Percentiles rank a stretch among this genome's conserved stretches.
Evolutionary conservation across 2,329 filamentous ascomycete species (phyloP).

Genomic region (Venturia oleaginea): DNA sequence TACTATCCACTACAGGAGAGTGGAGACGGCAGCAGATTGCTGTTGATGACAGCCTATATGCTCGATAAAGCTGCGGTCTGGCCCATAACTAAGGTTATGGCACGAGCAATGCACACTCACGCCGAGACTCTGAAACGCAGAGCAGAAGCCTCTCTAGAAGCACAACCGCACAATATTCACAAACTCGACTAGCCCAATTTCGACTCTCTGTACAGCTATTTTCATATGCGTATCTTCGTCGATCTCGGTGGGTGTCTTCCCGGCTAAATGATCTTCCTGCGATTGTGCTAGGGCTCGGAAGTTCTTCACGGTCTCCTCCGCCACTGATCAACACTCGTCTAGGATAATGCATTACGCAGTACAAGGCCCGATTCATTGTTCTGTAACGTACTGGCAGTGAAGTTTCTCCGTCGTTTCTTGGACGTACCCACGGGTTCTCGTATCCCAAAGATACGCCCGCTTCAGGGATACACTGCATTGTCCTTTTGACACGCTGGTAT

Average conservation of each 20-base stretch:
- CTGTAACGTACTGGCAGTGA: background rate
- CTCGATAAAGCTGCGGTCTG: slow-evolving; percentile 84
- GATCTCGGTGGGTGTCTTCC: background rate
- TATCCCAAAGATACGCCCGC: background rate
- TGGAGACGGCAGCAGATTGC: slow-evolving; percentile 75
- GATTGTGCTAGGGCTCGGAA: background rate
- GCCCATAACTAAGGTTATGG: slow-evolving; percentile 71
- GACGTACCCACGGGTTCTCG: background rate
- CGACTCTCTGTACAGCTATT: background rate
- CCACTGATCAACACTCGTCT: background rate
- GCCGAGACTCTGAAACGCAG: slow-evolving; percentile 54
- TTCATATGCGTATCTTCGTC: background rate
- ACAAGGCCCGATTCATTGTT: background rate
- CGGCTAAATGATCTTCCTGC: background rate
- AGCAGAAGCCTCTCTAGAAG: slow-evolving; percentile 37
- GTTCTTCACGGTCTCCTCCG: background rate
- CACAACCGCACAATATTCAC: background rate
- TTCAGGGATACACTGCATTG: background rate
- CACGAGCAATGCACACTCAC: slow-evolving; percentile 55
- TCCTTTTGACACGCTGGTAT: background rate
- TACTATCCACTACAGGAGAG: slow-evolving; percentile 49
- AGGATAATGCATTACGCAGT: background rate
- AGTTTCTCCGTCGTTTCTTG: background rate
- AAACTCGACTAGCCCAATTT: background rate
- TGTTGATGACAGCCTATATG: slow-evolving; percentile 77